Conservation (phyloP, 768 basidiomycete species). For the Mycena crocata region DNA sequence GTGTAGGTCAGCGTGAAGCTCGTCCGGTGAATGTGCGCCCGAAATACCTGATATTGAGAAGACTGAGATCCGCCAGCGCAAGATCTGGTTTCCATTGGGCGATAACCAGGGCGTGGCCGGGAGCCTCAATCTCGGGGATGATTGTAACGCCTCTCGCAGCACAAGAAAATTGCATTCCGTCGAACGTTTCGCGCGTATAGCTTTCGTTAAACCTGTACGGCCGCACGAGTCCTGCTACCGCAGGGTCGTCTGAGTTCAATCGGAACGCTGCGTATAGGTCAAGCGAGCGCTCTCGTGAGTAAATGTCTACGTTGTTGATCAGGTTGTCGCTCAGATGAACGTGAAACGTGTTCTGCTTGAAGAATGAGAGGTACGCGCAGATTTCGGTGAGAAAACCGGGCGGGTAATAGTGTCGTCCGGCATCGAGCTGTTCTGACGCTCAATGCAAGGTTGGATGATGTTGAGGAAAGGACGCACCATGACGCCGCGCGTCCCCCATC, state of each 20-base stretch:
- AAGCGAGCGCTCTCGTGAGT: conserved; percentile 26
- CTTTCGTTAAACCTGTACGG: conserved; percentile 31
- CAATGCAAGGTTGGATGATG: background rate
- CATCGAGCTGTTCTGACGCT: conserved; percentile 23
- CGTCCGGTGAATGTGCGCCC: too few species aligned
- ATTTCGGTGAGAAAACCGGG: conserved; percentile 28
- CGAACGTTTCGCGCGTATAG: conserved; percentile 31
- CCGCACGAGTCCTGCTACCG: conserved; percentile 29
- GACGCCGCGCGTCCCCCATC: conserved; percentile 33
- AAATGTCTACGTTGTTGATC: conserved; percentile 27
- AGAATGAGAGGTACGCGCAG: conserved; percentile 34
- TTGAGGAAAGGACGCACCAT: conserved; percentile 23
- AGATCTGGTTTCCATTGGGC: conserved; percentile 33
- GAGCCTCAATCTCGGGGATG: conserved; percentile 30
- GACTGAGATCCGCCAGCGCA: conserved; percentile 30
- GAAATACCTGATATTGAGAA: conserved; percentile 33
- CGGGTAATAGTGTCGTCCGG: conserved; percentile 30
- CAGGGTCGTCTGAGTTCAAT: conserved; percentile 32
- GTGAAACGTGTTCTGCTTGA: conserved; percentile 37
- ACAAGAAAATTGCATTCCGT: conserved; percentile 25
- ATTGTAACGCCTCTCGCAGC: conserved; percentile 32
- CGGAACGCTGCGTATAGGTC: conserved; percentile 36
- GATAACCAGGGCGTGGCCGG: conserved; percentile 31
- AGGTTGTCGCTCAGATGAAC: conserved; percentile 37
- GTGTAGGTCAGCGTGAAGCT: background rate